Evolutionary conservation across 2,329 filamentous ascomycete species (phyloP).

Genomic region (Xylaria sp.): DNA sequence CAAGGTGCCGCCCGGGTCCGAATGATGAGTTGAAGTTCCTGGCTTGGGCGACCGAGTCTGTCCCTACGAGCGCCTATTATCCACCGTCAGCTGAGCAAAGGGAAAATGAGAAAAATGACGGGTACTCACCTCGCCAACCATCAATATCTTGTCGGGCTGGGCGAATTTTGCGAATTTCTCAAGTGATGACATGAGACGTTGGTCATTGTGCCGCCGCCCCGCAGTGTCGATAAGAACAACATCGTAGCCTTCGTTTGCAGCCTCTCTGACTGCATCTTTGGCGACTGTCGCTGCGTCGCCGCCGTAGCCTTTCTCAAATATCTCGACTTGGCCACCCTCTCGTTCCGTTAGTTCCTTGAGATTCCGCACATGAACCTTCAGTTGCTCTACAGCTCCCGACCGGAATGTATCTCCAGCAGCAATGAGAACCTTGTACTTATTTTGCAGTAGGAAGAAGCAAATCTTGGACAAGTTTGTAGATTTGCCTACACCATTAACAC

Average conservation of each 20-base stretch:
- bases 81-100: constrained; percentile 21
- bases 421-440: constrained; percentile 93
- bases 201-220: constrained; percentile 92
- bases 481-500: constrained; percentile 97
- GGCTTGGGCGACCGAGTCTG: constrained; percentile 93
- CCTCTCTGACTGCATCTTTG: constrained; percentile 87
- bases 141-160: constrained; percentile 96
- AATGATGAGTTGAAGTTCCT: constrained; percentile 96
- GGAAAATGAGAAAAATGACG: not conserved
- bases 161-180: constrained; percentile 98
- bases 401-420: constrained; percentile 97
- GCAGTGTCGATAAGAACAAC: constrained; percentile 98
- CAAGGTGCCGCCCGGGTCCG: constrained; percentile 77
- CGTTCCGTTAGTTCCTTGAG: constrained; percentile 85
- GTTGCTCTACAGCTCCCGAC: constrained; percentile 94
- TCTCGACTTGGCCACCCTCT: constrained; percentile 83
- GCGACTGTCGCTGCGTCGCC: constrained; percentile 97
- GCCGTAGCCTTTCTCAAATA: constrained; percentile 97
- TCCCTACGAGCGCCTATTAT: constrained; percentile 81
- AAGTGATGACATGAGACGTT: constrained; percentile 91
- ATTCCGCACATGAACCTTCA: constrained; percentile 93
- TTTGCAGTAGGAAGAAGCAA: constrained; percentile 96
- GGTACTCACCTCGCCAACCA: constrained; percentile 73
- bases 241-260: constrained; percentile 76
- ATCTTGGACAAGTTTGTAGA: constrained; percentile 98